phyloP scores from a whole-genome alignment of 345 rosid species.

The Eutrema heterophyllum region DNA sequence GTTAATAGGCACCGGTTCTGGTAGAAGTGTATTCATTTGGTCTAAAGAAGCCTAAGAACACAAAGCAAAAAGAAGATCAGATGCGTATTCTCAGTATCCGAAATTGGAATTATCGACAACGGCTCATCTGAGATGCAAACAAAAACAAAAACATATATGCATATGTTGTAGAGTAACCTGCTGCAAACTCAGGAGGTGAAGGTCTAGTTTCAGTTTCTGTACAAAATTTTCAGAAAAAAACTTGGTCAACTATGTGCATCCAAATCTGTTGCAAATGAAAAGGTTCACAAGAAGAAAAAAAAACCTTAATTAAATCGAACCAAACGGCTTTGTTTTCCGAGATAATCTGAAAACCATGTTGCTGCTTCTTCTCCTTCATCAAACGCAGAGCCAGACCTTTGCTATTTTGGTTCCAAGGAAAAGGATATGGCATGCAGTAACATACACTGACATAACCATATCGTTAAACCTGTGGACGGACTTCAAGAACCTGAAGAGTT shows the following conservation, averaged over 20 bases:
- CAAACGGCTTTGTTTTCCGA: slow-evolving; percentile 72
- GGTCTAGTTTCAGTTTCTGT: too few relatives aligned
- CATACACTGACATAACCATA: too few relatives aligned
- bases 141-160: too few relatives aligned
- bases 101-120: not conserved
- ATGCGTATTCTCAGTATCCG: not conserved
- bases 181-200: too few relatives aligned
- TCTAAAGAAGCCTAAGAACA: slow-evolving; percentile 70
- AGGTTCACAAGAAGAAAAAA: not conserved
- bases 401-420: not conserved
- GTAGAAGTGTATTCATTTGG: slow-evolving; percentile 55
- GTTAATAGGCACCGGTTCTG: too few relatives aligned
- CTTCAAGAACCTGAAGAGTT: slow-evolving; percentile 67
- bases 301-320: slow-evolving; percentile 80
- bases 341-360: slow-evolving; percentile 72
- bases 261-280: not conserved
- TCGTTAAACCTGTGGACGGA: slow-evolving; percentile 87
- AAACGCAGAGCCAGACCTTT: slow-evolving; percentile 81
- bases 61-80: not conserved
- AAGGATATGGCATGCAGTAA: slow-evolving; percentile 97
- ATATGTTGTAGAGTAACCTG: too few relatives aligned
- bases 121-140: too few relatives aligned
- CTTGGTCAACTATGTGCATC: not conserved
- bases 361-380: slow-evolving; percentile 88
- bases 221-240: not conserved